phyloP scores from a whole-genome alignment of 2,329 filamentous ascomycete genomes.

The Colletotrichum destructivum region DNA sequence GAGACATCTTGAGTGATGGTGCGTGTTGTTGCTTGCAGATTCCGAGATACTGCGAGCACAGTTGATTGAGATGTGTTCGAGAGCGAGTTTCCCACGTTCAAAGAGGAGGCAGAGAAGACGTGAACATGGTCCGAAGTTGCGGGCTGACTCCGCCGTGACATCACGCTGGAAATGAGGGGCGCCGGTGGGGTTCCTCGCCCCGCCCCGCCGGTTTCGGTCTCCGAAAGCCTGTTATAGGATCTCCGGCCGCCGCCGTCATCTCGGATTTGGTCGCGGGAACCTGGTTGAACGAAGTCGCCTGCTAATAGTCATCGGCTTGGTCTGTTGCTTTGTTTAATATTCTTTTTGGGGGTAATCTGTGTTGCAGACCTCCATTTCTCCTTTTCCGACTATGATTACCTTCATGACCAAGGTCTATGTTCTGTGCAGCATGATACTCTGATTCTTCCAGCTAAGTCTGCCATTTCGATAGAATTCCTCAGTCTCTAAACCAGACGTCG shows the following conservation, averaged over 20 bases:
- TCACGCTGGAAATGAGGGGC: slow-evolving; percentile 40
- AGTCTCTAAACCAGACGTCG: no score
- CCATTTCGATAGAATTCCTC: no score
- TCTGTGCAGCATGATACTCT: no score
- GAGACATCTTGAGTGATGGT: slow-evolving; percentile 17
- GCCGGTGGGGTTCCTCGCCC: slow-evolving; percentile 16
- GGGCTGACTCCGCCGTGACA: slow-evolving; percentile 40
- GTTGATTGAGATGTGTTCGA: background rate
- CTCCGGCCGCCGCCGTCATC: slow-evolving; percentile 12
- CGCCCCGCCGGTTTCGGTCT: slow-evolving; percentile 38
- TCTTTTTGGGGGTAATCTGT: no score
- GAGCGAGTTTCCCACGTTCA: slow-evolving; percentile 11
- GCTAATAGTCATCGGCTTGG: background rate
- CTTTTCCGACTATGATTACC: no score
- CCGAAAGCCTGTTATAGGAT: slow-evolving; percentile 27
- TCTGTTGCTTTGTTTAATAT: background rate
- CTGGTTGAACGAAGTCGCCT: background rate
- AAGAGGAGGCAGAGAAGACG: background rate
- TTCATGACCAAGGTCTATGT: no score
- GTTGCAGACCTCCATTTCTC: no score
- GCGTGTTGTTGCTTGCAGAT: no score
- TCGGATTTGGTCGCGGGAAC: background rate
- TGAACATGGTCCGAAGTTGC: slow-evolving; percentile 9
- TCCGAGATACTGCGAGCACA: no score
- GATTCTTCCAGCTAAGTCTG: no score